Evolutionary conservation across 2,329 filamentous ascomycete species (phyloP), one percentile per base, ranked within the genome.

Genomic region (Trichoderma sp.): DNA sequence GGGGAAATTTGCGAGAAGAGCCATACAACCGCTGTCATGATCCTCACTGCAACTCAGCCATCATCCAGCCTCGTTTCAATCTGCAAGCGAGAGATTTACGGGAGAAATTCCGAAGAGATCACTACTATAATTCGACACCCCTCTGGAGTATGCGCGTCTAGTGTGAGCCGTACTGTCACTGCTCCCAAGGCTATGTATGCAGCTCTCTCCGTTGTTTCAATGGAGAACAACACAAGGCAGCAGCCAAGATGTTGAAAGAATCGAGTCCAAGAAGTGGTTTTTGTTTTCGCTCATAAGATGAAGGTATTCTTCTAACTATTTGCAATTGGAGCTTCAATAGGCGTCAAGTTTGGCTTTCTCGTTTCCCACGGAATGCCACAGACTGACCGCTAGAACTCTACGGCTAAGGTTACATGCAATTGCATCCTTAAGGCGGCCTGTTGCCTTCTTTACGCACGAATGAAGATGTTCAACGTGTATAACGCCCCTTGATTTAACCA

Each of bases 331-430:
- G 21, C 8, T 21, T n/a, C 9, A 47, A 4, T 6, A 47, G 43
- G 4, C 18, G 43, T 47, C 8, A 47, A 47, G 43, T 47, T 21
- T 47, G 43, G n/a, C n/a, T 2, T 2, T 47, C 18, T 47, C 2
- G 18, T 11, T 47, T 47, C n/a, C n/a, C 9, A n/a, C 8, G 2
- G 9, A 2, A 21, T 47, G n/a, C 43, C 1, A 0, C 7, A 0
- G 18, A 7, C 15, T 47, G 43, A 47, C 43, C 43, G 43, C 43
- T 21, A 47, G 43, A 47, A 47, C n/a, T 21, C 18, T 2, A 47
- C 18, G 4, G 6, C 43, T n/a, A 1, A 47, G 39, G 43, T 11
- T 47, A 47, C n/a, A 18, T 30, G 6, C 5, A 14, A 8, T 2
- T 8, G 56, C 26, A 30, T 18, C 18, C 47, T 51, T 1, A 12